These are phyloP conservation scores for Fusarium torulosum DNA, from an alignment of 2,329 filamentous ascomycete genomes.

Conservation along the genomic window DNA sequence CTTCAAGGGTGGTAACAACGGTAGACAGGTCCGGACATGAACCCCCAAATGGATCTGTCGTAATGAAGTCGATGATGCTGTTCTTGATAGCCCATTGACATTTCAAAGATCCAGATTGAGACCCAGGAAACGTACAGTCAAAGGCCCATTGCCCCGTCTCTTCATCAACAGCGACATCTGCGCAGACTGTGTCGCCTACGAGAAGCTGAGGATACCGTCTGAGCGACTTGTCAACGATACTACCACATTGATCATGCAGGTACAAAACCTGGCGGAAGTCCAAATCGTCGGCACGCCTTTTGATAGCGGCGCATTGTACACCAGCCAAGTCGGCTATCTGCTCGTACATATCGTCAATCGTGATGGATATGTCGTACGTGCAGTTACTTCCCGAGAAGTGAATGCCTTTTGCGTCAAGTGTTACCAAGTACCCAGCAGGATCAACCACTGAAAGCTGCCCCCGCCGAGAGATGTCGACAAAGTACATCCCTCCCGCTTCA, in stretches of 20 bases:
- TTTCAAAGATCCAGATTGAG: conserved; percentile 45
- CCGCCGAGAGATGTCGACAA: conserved; percentile 53
- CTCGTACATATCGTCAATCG: conserved; percentile 51
- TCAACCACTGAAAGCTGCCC: conserved; percentile 52
- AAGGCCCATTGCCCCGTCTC: conserved; percentile 52
- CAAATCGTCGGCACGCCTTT: conserved; percentile 42
- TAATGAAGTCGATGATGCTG: conserved; percentile 52
- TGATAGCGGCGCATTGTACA: conserved; percentile 48
- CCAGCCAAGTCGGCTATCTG: conserved; percentile 52
- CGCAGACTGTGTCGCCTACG: conserved; percentile 52
- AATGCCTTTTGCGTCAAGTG: conserved; percentile 51
- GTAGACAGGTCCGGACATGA: conserved; percentile 53
- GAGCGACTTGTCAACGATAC: conserved; percentile 45
- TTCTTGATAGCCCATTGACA: conserved; percentile 53
- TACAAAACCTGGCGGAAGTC: conserved; percentile 52
- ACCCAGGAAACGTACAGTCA: conserved; percentile 54
- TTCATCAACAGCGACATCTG: conserved; percentile 47
- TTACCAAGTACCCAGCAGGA: conserved; percentile 49
- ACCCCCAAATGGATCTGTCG: conserved; percentile 53
- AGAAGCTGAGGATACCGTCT: conserved; percentile 49
- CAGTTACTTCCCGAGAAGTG: conserved; percentile 54
- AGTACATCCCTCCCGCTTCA: conserved; percentile 44
- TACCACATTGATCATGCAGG: conserved; percentile 54
- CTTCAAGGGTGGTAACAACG: conserved; percentile 52
- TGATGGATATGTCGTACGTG: conserved; percentile 51